These are phyloP conservation scores for Spergularia azorica DNA, from an alignment of 179 eudicot species.

Conservation along the genomic window DNA sequence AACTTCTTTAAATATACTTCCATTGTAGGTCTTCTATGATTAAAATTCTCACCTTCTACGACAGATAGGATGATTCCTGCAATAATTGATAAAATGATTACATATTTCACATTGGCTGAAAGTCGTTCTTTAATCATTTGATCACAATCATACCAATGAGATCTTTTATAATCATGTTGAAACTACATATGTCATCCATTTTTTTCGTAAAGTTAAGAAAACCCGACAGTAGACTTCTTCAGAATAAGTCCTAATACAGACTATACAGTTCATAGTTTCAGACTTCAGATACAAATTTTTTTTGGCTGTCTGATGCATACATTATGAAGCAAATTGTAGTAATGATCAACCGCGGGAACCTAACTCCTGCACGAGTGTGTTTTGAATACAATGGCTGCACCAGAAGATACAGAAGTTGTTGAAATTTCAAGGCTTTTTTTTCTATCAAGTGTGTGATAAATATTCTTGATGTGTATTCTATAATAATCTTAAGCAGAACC, in stretches of 20 bases:
- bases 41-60: not conserved
- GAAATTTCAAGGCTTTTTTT: too few species aligned
- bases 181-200: not conserved
- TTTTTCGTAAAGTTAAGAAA: not conserved
- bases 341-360: not conserved
- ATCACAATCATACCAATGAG: conserved; percentile 1
- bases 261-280: not conserved
- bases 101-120: conserved; percentile 20
- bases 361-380: not conserved
- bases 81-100: conserved; percentile 26
- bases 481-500: too few species aligned
- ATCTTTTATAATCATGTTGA: not conserved
- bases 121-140: conserved; percentile 19
- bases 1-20: conserved; percentile 2
- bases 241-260: not conserved
- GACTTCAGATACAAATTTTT: not conserved
- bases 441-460: too few species aligned
- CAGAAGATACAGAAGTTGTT: not conserved
- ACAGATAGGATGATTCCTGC: conserved; percentile 31
- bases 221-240: not conserved
- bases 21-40: conserved; percentile 26
- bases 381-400: not conserved
- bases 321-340: not conserved
- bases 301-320: not conserved
- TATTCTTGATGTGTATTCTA: not conserved